Base-by-base conservation (phyloP, 2,329 filamentous ascomycete genomes). In the Diplodia sapinea region DNA sequence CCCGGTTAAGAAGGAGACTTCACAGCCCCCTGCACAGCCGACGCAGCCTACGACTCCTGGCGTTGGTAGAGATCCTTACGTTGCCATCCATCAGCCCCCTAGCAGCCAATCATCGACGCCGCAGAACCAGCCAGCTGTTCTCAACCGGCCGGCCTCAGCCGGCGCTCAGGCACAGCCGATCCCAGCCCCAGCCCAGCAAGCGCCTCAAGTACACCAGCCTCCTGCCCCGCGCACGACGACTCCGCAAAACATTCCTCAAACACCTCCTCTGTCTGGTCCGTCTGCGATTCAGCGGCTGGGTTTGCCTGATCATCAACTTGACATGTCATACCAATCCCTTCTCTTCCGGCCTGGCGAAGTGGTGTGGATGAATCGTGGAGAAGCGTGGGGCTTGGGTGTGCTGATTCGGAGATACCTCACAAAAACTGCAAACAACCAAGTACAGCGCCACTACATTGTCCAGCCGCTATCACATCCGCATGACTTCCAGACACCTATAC, bases 261-360 rank as follows among this genome's bases (percentile, higher is more conserved):
- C n/a, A 12, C 20, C 17, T 4, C 52, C 36, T 17, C 64, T 50
- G 36, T 3, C 38, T 8, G 23, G 29, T 6, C 50, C 57, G 1
- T 55, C 61, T n/a, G 7, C n/a, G 13, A 36, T 63, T 9, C 57
- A 50, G 12, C 36, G 1, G 76, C 79, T 31, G 4, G 79, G 77
- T 56, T 79, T 76, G 2, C 67, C 74, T 2, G 85, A 87, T 68
- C 84, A 87, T 71, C 76, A 80, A 31, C 72, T 83, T 4, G 86
- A 88, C 73, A 72, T 77, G 36, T 75, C 81, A 47, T 83, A 82
- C 51, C 76, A 78, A 50, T 78, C 76, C 67, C 86, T 85, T 72
- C 75, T 86, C 23, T 86, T 82, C 71, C 79, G 86, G 5, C 80
- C 82, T 3, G 86, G 86, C 7, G 86, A 88, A 72, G 75, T 87